Base-by-base conservation (phyloP, 768 basidiomycete genomes). In the Lentinula detonsa region DNA sequence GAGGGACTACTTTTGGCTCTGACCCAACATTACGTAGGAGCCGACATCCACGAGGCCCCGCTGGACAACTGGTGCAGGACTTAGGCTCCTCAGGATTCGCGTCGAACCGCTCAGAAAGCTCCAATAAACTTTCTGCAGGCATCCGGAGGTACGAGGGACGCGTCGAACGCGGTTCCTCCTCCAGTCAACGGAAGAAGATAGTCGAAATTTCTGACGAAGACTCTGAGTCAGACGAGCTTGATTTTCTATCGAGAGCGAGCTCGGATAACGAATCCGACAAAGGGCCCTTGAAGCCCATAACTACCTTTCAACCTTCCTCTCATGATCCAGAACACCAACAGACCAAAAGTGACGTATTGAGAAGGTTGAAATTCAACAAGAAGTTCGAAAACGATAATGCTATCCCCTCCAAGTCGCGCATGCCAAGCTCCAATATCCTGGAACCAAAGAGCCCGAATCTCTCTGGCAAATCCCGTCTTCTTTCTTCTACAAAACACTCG, bases 281-380 rank as follows among this genome's bases (percentile, higher is more conserved):
- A 55, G 37, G 39, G 40, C 21, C 21, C 9, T 15, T 23, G n/a
- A 35, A 49, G 5, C n/a, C 45, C 8, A 16, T 48, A 16, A 5
- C 33, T 10, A 1, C 56, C 21, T 53, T 13, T 35, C 51, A 53
- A 13, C 28, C 31, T 21, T 34, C 33, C 15, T 18, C 31, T 39
- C 28, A 34, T 16, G 48, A 50, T 34, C 45, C 33, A 35, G 50
- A 49, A 15, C 50, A 35, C 28, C 45, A 37, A 4, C 15, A 13
- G 34, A n/a, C 48, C 5, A 49, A 8, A 18, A 34, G 33, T 23
- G 31, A 54, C 3, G 21, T 33, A 4, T 21, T 66, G 33, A 70
- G 71, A 56, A 45, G 8, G 5, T 60, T 74, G 31, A 76, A 71
- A 62, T 79, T 77, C 63, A 76, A 62, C 13, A 80, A 67, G 66